Base-by-base conservation (phyloP, 2,329 filamentous ascomycete genomes). In the Aspergillus thermomutatus region DNA sequence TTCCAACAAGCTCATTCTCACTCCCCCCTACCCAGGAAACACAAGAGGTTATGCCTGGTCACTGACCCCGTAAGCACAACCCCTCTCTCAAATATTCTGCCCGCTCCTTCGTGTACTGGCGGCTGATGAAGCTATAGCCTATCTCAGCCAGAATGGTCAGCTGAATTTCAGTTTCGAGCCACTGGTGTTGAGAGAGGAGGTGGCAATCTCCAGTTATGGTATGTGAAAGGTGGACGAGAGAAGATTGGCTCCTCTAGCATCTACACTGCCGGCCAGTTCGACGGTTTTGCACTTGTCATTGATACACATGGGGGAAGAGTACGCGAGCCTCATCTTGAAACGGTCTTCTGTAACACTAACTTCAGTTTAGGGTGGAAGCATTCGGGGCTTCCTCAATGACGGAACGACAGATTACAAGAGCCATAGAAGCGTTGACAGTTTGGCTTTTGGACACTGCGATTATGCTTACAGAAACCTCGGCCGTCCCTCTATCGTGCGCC, bases 131-230 rank as follows among this genome's bases (percentile, higher is more conserved):
- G n/a, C 31, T 45, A 37, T 43, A 84, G 65, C 14, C 59, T 75
- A n/a, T 59, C 70, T 3, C 79, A 87, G 58, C 75, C 81, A n/a
- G 82, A 87, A 72, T 99, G 92, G 92, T 83, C 85, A 8, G 86
- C 87, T 51, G 90, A 96, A 69, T 81, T 97, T 65, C 88, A 94
- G 69, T 97, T 99, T 76, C 86, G 94, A 64, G 90, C 87, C 52
- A 91, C 85, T 59, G 94, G 94, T 7, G 88, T 89, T 61, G 94
- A 97, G 70, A 82, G 90, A 65, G 91, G 87, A 51, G 87, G 88
- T 56, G 94, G 94, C 50, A 97, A 95, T 76, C 79, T 99, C 64
- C 93, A 97, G 75, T 82, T 99, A 67, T 99, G 94, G 94, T 91
- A 95, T 69, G 87, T 85, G 52, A 87, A 85, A 65, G 83, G 90